These are phyloP conservation scores for Naegleria gruberi DNA, from an alignment of 208 protist genomes.

Conservation along the genomic window DNA sequence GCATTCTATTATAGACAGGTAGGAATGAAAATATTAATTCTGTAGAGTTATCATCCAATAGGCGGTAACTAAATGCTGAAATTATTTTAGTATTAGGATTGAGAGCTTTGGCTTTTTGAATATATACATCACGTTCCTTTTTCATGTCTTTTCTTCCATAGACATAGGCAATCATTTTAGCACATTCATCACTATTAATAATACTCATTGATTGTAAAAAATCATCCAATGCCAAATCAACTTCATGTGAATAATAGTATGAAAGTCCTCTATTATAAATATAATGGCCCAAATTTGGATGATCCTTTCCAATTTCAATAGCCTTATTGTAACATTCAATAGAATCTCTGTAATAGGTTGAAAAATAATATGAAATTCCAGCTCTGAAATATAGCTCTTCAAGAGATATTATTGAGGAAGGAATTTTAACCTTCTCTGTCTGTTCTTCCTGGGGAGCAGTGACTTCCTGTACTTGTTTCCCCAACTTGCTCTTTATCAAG, in stretches of 20 bases:
- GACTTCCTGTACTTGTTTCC: neutral
- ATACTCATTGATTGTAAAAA: neutral
- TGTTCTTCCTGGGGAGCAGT: neutral
- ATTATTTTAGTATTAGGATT: neutral
- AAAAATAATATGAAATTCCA: neutral
- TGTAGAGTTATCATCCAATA: neutral
- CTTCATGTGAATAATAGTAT: neutral
- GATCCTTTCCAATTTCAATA: neutral
- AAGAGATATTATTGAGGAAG: neutral
- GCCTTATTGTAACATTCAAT: neutral
- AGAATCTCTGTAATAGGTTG: neutral
- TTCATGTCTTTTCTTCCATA: neutral
- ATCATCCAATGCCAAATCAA: neutral
- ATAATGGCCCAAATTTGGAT: neutral
- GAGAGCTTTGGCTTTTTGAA: neutral
- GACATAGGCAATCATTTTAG: neutral
- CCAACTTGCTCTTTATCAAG: neutral
- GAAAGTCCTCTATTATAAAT: neutral
- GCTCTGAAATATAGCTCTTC: neutral
- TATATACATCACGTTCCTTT: neutral
- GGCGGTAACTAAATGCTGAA: neutral
- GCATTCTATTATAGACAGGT: neutral
- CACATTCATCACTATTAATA: neutral
- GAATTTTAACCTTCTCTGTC: neutral
- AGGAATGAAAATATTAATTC: neutral